Conservation (phyloP, 441 rosid species). For the Rhodomyrtus psidioides region DNA sequence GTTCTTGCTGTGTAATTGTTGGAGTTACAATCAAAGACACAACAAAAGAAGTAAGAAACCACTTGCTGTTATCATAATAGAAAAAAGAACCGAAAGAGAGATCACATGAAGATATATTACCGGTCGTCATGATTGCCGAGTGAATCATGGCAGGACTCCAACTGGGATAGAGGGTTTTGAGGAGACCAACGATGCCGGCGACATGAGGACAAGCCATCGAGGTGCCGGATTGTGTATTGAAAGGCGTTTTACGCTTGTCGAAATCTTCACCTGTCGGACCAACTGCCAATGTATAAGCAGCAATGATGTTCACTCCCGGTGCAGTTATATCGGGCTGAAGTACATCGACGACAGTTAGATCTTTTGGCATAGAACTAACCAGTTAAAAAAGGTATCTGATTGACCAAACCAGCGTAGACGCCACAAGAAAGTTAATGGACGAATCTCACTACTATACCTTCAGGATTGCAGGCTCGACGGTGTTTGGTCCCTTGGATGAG, state of each 20-base stretch:
- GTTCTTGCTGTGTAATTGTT: not conserved
- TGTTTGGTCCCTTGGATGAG: constrained; percentile 58
- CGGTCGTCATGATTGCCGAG: constrained; percentile 64
- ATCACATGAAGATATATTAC: constrained; percentile 9
- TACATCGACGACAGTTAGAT: not conserved
- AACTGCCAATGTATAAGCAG: constrained; percentile 30
- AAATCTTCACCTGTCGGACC: constrained; percentile 21
- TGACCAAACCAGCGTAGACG: not conserved
- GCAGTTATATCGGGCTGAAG: constrained; percentile 60
- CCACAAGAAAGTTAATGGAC: not conserved
- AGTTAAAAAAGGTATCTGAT: not conserved
- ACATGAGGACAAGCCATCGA: constrained; percentile 72
- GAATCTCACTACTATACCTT: constrained; percentile 20
- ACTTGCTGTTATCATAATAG: not conserved
- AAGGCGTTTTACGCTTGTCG: constrained; percentile 32
- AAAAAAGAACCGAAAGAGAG: not conserved
- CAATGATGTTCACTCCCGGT: constrained; percentile 45
- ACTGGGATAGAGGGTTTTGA: constrained; percentile 34
- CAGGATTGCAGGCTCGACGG: constrained; percentile 33
- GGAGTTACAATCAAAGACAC: too few relatives aligned
- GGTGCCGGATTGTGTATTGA: constrained; percentile 32
- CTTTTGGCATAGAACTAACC: not conserved
- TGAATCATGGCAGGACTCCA: constrained; percentile 57
- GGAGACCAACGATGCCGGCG: constrained; percentile 49
- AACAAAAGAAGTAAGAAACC: not conserved